Base-by-base conservation (phyloP, 306 rosid genomes). In the Comarum palustre region DNA sequence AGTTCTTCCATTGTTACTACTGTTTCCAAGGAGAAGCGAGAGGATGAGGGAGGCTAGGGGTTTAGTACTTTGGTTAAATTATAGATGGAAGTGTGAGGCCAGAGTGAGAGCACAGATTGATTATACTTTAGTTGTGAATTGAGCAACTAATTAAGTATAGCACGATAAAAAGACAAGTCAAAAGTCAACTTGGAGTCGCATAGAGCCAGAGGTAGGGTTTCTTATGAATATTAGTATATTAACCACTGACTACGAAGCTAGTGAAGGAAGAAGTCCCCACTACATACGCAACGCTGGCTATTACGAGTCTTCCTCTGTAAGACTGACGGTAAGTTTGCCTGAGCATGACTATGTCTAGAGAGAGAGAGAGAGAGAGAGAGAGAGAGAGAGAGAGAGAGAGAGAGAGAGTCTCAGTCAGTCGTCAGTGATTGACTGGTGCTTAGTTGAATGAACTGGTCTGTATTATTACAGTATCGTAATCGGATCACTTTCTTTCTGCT, bases 1-100 rank as follows among this genome's bases (percentile, higher is more conserved):
- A 72, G 79, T 47, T 84, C 79, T 64, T 86, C 89, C 90, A 87
- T 86, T 15, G 67, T 58, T 8, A 8, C 24, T 59, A 58, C 65
- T 22, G 66, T 20, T 29, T 7, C 68, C 73, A 54, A 55, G 20
- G 5, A 25, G 70, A 57, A 6, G 73, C 66, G 29, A 48, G 45
- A 59, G 20, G 42, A 31, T 38, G 63, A 47, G 71, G 6, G 1
- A 4, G 51, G 17, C 22, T 12, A 63, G 36, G 48, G 29, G 57
- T 25, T 45, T 19, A 70, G 39, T 34, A n/a, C n/a, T n/a, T n/a
- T n/a, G n/a, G 47, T 48, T 52, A n/a, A 48, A 14, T 69, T n/a
- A 51, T 38, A 22, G 52, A 39, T 24, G 65, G 47, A 19, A 79
- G 68, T 34, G 60, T 58, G 76, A 61, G 67, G 70, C 59, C 6